Evolutionary conservation across 2,329 filamentous ascomycete genomes (phyloP), one percentile per base, ranked within the genome.

Genomic region (Trichophyton mentagrophytes): DNA sequence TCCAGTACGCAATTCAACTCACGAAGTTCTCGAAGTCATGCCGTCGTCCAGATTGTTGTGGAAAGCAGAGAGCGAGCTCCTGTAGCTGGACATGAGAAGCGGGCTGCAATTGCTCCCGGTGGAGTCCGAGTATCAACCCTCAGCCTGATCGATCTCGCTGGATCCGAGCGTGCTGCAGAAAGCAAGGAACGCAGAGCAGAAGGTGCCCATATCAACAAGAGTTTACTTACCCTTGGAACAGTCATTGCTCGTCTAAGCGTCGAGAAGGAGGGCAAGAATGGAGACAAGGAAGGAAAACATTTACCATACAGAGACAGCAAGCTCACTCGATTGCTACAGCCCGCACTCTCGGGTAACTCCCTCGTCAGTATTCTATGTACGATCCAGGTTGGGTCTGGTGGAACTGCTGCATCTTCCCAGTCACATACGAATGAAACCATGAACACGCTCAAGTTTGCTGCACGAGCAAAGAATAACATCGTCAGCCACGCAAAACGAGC

Each of bases 131-230:
- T 99, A 3, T 97, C 92, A 15, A 97, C 93, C 0, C 76, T 99
- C 61, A 96, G 91, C 71, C 76, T 99, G 70, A 99, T 99, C 65
- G 93, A 99, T 81, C 78, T 99, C 66, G 93, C 93, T 60, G 93
- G 93, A 44, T 97, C 93, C 0, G 93, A 99, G 72, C 90, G 92
- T 74, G 93, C 93, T 46, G 93, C 93, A 2, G 93, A 97, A 69
- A 88, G 87, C 60, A 99, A 97, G 72, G 93, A 97, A 76, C 84
- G 93, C 59, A 83, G 93, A 53, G 89, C 90, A 15, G 93, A 99
- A 75, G 93, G 93, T 64, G 92, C 92, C 11, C 93, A 99, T 71
- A 99, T 99, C 76, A 99, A 99, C 79, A 97, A 97, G 77, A 96
- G 90, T 72, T 77, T 99, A 69, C 83, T 99, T 62, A 99, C 93